phyloP scores from a whole-genome alignment of 129 eudicot genomes.

The Helianthus tuberosus region DNA sequence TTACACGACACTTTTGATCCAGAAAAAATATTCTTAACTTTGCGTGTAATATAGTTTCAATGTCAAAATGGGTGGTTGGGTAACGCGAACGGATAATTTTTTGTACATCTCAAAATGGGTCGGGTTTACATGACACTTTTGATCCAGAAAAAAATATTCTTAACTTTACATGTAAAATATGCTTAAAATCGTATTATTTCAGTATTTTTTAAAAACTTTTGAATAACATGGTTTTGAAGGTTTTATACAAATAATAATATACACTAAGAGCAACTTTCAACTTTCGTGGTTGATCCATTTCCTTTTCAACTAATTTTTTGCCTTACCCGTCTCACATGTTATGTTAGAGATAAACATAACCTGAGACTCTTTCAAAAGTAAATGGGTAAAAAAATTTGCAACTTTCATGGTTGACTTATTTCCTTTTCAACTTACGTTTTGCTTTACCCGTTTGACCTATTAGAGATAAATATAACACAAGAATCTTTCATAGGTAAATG shows the following conservation, averaged over 20 bases:
- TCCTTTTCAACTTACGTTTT: background rate
- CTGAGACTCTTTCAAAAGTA: background rate
- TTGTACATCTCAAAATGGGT: background rate
- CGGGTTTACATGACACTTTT: background rate
- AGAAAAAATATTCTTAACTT: background rate
- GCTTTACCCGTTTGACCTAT: background rate
- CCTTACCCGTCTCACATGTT: background rate
- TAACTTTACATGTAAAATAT: background rate
- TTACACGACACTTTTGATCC: background rate
- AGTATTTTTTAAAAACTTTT: background rate
- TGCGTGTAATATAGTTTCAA: background rate
- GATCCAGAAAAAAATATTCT: background rate
- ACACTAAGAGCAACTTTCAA: background rate
- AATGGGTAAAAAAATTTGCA: background rate
- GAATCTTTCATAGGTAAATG: background rate
- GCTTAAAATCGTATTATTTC: background rate
- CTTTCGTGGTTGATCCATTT: background rate
- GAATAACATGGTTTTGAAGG: background rate
- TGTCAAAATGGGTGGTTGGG: background rate
- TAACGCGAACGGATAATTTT: background rate
- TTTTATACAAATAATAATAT: background rate
- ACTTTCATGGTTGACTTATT: background rate
- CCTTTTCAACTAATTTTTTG: too few species aligned
- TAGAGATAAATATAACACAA: background rate
- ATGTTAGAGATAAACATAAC: too few species aligned